These are phyloP conservation scores for Saccharomyces hybrid DNA, from an alignment of 1,139 yeast species.

Conservation along the genomic window DNA sequence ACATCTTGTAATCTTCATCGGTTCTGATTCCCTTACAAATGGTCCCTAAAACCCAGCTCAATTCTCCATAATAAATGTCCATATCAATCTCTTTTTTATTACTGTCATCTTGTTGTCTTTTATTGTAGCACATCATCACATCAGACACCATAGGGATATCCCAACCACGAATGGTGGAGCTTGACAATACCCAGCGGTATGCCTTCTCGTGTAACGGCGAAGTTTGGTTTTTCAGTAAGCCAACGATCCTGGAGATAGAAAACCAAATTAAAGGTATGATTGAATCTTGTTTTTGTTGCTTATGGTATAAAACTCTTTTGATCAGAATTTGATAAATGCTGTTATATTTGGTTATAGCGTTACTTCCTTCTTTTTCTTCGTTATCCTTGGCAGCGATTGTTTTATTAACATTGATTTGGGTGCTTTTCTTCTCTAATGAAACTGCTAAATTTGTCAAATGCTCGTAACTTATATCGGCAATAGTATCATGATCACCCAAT, in stretches of 20 bases:
- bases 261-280: constrained; percentile 39
- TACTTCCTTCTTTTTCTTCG: constrained; percentile 23
- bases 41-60: constrained; percentile 57
- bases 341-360: constrained; percentile 48
- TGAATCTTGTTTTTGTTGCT: constrained; percentile 18
- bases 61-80: constrained; percentile 51
- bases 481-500: constrained; percentile 46
- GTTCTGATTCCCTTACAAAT: constrained; percentile 42
- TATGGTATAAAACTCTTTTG: constrained; percentile 46
- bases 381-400: background rate
- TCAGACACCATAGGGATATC: constrained; percentile 62
- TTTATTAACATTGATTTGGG: background rate
- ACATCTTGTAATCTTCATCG: constrained; percentile 44
- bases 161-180: constrained; percentile 39
- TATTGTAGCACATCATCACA: constrained; percentile 33
- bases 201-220: constrained; percentile 65
- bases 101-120: background rate
- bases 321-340: constrained; percentile 50
- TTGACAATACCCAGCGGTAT: constrained; percentile 47
- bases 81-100: constrained; percentile 35
- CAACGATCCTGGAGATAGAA: constrained; percentile 47
- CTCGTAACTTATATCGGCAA: constrained; percentile 41
- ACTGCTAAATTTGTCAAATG: constrained; percentile 41
- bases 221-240: constrained; percentile 56
- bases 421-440: constrained; percentile 20